These are phyloP conservation scores for Funneliformis geosporum DNA, from an alignment of 192 early-diverging fungal species.

Conservation along the genomic window DNA sequence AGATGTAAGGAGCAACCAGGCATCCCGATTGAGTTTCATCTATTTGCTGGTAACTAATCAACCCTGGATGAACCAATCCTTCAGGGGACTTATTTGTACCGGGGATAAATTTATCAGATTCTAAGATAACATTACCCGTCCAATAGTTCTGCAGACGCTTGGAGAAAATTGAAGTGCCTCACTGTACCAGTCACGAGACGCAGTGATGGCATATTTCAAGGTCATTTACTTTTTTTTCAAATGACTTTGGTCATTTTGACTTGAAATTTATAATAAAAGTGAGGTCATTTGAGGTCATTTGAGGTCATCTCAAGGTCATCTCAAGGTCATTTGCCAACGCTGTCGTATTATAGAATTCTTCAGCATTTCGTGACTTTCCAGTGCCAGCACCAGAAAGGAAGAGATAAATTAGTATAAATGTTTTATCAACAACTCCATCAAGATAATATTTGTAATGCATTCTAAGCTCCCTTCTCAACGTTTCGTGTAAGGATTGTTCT, in stretches of 20 bases:
- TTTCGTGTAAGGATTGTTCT: background rate
- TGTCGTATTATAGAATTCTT: constrained; percentile 35
- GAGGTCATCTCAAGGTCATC: no score
- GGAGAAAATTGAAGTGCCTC: no score
- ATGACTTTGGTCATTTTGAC: no score
- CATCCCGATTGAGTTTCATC: constrained; percentile 18
- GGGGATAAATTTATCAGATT: background rate
- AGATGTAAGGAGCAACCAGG: constrained; percentile 39
- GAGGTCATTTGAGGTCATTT: no score
- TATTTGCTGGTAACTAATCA: constrained; percentile 13
- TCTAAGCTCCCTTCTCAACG: constrained; percentile 14
- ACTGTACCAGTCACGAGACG: no score
- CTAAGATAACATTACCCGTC: background rate
- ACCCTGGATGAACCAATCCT: background rate
- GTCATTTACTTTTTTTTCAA: no score
- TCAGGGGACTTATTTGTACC: background rate
- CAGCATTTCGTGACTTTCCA: constrained; percentile 34
- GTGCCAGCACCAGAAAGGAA: constrained; percentile 35
- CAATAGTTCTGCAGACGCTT: background rate
- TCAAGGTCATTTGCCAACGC: no score
- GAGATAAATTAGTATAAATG: constrained; percentile 21
- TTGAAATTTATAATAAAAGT: no score
- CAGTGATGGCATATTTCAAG: no score
- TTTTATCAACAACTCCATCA: constrained; percentile 22
- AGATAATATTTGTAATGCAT: constrained; percentile 21